Evolutionary conservation across 257 asterid species (phyloP), one percentile per base, ranked within the genome.

Genomic region (Striga asiatica): DNA sequence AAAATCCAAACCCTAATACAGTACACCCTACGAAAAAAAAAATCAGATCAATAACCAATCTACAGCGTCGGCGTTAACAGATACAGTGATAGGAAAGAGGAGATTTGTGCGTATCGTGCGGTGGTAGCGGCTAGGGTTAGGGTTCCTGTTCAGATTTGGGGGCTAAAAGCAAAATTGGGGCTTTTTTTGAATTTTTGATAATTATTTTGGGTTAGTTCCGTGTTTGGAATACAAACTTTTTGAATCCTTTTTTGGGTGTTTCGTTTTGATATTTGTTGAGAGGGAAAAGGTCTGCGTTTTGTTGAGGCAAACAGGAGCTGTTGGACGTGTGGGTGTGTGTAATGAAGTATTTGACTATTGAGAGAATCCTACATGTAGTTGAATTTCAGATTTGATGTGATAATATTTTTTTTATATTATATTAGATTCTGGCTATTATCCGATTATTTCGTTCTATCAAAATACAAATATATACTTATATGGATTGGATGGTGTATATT

Each of bases 61-160:
- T 10, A 17, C 54, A 24, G 70, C 70, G 47, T 66, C 61, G 49
- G 54, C 31, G 29, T 9, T n/a, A 50, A 56, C 5, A 21, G 66
- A 49, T 53, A 50, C 2, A 6, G 3, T 2, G 48, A 41, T 20
- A 54, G 11, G 6, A 14, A 37, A 49, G 3, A 50, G 11, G 54
- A 43, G 63, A 73, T 50, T 60, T 29, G 21, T 8, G 38, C 48
- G 66, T 41, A 22, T 55, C 52, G 59, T 31, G 61, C 47, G 39
- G 47, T 43, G 58, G 64, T 45, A 69, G 89, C 82, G 91, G 85
- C 88, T 78, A 78, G 93, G 88, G 81, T 76, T 85, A 80, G 92
- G 93, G 89, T 77, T 82, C 79, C 65, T 69, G 20, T 72, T 75
- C 63, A 50, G 68, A 68, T 69, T 74, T 69, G 88, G 81, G 79